These are phyloP conservation scores for Meyerozyma guilliermondii DNA, from an alignment of 1,139 yeast species.

Conservation along the genomic window DNA sequence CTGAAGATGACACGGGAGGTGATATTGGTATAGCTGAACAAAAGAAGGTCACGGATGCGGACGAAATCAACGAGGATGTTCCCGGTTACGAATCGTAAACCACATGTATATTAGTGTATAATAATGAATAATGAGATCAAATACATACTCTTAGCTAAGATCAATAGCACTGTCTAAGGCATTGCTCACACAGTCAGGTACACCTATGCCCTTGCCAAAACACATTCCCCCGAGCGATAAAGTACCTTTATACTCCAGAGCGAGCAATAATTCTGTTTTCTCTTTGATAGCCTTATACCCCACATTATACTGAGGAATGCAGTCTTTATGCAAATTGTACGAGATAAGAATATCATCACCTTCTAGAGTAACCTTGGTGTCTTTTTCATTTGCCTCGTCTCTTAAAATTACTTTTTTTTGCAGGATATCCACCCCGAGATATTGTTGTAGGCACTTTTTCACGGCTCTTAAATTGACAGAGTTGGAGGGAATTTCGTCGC, in stretches of 20 bases:
- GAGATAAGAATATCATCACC: constrained; percentile 32
- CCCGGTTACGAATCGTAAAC: background rate
- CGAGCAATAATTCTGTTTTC: constrained; percentile 27
- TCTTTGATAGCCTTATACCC: constrained; percentile 56
- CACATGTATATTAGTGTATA: background rate
- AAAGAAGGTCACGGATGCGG: background rate
- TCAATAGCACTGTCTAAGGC: constrained; percentile 52
- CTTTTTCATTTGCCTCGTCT: constrained; percentile 20
- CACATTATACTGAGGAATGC: constrained; percentile 79
- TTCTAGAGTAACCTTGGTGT: constrained; percentile 17
- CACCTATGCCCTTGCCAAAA: constrained; percentile 79
- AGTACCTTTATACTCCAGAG: constrained; percentile 31
- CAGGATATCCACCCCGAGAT: constrained; percentile 43
- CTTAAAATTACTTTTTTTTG: constrained; percentile 25
- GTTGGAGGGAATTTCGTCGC: constrained; percentile 37
- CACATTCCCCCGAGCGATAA: constrained; percentile 77
- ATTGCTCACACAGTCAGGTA: constrained; percentile 77
- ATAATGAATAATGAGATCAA: background rate
- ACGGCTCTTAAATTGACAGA: constrained; percentile 41
- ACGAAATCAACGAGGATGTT: background rate
- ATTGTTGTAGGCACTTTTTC: constrained; percentile 41
- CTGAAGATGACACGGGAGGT: background rate
- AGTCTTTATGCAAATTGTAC: constrained; percentile 36
- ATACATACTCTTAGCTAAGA: constrained; percentile 4
- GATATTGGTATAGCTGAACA: too few relatives aligned